Conservation (phyloP, 148 eudicot genomes). For the Diospyros kaki region DNA sequence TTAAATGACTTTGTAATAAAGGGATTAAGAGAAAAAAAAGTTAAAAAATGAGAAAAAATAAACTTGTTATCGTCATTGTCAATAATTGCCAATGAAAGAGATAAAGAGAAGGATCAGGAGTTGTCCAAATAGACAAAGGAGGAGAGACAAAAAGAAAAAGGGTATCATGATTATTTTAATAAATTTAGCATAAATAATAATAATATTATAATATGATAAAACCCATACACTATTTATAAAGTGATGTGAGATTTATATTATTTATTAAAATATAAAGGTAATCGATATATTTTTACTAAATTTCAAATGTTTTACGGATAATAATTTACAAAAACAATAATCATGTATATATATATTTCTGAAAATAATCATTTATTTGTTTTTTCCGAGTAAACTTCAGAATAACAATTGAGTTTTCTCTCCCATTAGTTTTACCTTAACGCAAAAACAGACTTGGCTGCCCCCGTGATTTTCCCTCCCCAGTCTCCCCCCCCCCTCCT, state of each 20-base stretch:
- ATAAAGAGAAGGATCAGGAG: too few species aligned
- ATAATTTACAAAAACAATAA: too few species aligned
- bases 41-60: too few species aligned
- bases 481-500: neutral
- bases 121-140: too few species aligned
- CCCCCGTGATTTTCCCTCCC: neutral
- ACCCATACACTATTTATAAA: neutral
- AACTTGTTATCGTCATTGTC: neutral
- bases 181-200: neutral
- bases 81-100: neutral
- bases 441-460: slow-evolving; percentile 11
- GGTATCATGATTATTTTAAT: neutral
- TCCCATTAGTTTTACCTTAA: neutral
- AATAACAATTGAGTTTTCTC: too few species aligned
- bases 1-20: too few species aligned
- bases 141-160: too few species aligned
- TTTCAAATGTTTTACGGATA: too few species aligned
- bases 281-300: too few species aligned
- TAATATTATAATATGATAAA: neutral
- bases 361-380: neutral
- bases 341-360: neutral
- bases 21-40: too few species aligned
- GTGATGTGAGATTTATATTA: too few species aligned
- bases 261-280: too few species aligned
- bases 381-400: neutral